phyloP scores from a whole-genome alignment of 306 rosid genomes.

The Cucumis hystrix region DNA sequence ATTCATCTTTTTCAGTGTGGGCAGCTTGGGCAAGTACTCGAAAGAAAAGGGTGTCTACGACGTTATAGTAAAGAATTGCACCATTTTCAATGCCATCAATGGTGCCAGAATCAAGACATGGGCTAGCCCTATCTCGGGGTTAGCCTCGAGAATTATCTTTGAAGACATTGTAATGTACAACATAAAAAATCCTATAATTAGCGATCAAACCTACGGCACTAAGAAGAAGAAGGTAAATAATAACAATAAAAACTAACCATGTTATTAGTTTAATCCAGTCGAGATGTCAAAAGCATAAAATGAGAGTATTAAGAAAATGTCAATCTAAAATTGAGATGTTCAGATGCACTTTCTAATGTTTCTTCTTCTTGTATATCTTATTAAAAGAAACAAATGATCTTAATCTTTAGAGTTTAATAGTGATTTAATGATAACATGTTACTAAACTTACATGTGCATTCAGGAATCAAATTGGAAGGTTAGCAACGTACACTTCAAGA shows the following conservation, averaged over 20 bases:
- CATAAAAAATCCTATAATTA: conserved; percentile 42
- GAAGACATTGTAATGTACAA: conserved; percentile 30
- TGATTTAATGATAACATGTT: too few species aligned
- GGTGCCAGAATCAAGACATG: conserved; percentile 74
- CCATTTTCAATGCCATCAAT: conserved; percentile 33
- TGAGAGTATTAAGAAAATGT: too few species aligned
- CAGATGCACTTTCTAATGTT: too few species aligned
- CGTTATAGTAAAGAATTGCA: conserved; percentile 35
- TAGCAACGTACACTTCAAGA: conserved; percentile 41
- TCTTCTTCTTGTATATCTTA: too few species aligned
- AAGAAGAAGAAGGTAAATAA: not conserved
- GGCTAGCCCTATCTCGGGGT: conserved; percentile 11
- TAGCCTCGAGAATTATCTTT: conserved; percentile 25
- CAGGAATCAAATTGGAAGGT: conserved; percentile 42
- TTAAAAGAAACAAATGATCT: too few species aligned
- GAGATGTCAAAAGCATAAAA: too few species aligned
- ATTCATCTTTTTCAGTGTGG: conserved; percentile 16
- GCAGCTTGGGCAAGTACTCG: conserved; percentile 56
- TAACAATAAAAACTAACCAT: too few species aligned
- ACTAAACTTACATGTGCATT: not conserved
- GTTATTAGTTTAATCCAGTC: too few species aligned
- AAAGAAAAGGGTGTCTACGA: conserved; percentile 23
- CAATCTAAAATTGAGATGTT: too few species aligned
- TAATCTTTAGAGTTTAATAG: not conserved
- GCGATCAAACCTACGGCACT: conserved; percentile 51